Conservation (phyloP, 2,329 filamentous ascomycete species). For the Arthroderma uncinatum region DNA sequence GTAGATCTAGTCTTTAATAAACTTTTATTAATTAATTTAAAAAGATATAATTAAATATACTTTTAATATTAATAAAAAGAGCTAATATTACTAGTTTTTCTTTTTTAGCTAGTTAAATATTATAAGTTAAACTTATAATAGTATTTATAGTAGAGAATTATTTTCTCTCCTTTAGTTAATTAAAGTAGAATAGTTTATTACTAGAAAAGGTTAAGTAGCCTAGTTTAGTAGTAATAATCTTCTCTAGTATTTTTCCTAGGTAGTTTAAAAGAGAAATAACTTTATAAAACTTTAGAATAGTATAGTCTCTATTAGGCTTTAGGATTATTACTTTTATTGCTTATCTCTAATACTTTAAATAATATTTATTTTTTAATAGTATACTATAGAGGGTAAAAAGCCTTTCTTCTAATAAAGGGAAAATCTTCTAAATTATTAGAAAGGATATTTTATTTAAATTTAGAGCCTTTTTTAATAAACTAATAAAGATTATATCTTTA, state of each 20-base stretch:
- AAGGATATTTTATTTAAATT: background rate
- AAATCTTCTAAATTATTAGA: background rate
- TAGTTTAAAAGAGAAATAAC: constrained; percentile 21
- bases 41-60: background rate
- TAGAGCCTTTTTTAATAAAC: background rate
- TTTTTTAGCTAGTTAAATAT: background rate
- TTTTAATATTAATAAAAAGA: background rate
- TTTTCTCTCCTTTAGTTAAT: background rate
- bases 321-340: constrained; percentile 20
- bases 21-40: background rate
- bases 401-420: background rate
- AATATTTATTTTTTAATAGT: background rate
- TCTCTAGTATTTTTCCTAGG: constrained; percentile 22
- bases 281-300: constrained; percentile 15
- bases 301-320: constrained; percentile 18
- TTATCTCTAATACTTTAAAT: constrained; percentile 10
- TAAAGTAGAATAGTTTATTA: background rate
- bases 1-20: background rate
- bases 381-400: background rate
- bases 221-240: constrained; percentile 18
- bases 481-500: background rate
- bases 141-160: background rate
- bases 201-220: constrained; percentile 4
- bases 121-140: background rate
- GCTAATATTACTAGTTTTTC: background rate